Conservation (phyloP, 1,284 basidiomycete genomes). For the Pseudozyma sp. region DNA sequence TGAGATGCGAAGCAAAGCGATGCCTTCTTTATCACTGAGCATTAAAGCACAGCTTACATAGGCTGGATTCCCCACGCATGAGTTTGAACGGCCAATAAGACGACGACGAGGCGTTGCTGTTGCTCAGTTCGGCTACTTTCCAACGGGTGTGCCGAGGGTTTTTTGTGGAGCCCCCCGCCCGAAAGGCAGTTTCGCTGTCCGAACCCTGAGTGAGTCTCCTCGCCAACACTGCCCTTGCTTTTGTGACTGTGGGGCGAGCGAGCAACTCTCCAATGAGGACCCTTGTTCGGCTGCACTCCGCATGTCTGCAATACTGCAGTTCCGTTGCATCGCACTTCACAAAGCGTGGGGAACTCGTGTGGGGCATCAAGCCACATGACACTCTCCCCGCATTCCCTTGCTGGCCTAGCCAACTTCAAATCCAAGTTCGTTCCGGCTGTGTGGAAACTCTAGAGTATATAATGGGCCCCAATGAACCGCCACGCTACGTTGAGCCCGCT, state of each 20-base stretch:
- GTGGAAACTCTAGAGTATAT: too few species aligned
- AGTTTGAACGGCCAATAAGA: constrained; percentile 9
- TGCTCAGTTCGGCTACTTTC: constrained; percentile 3
- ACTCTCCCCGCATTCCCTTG: background rate
- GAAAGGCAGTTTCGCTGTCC: background rate
- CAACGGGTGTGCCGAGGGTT: background rate
- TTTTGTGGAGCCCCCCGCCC: background rate
- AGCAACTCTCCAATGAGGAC: too few species aligned
- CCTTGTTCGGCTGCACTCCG: background rate
- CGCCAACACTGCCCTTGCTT: too few species aligned
- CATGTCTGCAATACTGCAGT: background rate
- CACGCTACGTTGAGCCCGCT: background rate
- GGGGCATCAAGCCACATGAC: background rate
- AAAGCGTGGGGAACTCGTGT: background rate
- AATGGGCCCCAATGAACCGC: background rate
- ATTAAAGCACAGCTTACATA: too few species aligned
- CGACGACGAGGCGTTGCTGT: constrained; percentile 1
- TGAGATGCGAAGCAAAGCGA: background rate
- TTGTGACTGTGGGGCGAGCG: too few species aligned
- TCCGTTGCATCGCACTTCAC: too few species aligned
- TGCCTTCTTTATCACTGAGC: too few species aligned
- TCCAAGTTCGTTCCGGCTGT: too few species aligned
- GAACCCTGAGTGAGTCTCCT: background rate
- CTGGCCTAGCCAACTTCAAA: too few species aligned
- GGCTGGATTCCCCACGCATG: too few species aligned